Conservation (phyloP, 2,329 filamentous ascomycete species). For the Hypoxylon rubiginosum region DNA sequence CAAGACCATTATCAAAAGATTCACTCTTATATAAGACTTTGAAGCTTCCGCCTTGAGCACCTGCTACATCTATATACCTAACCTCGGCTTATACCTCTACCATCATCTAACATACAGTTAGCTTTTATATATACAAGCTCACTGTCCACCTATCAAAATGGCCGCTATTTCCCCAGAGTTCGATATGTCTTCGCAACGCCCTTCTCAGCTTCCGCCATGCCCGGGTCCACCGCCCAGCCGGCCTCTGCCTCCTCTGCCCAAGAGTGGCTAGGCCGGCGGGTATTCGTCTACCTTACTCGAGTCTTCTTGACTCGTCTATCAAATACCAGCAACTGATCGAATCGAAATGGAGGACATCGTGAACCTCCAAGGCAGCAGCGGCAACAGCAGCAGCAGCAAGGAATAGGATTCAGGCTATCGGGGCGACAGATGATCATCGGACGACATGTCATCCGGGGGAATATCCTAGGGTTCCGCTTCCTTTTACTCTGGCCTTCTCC, state of each 20-base stretch:
- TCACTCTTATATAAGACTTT: conserved; percentile 17
- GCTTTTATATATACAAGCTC: conserved; percentile 20
- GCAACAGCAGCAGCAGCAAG: too few species aligned
- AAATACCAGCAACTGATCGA: conserved; percentile 36
- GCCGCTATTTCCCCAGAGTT: conserved; percentile 48
- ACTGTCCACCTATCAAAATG: conserved; percentile 47
- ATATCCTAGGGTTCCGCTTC: conserved; percentile 43
- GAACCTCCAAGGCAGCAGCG: conserved; percentile 24
- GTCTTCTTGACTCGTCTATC: conserved; percentile 33
- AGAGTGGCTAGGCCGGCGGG: conserved; percentile 62
- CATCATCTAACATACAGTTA: conserved; percentile 19
- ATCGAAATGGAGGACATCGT: conserved; percentile 40
- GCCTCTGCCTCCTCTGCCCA: conserved; percentile 75
- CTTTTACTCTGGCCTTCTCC: conserved; percentile 42
- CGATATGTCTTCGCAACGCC: conserved; percentile 71
- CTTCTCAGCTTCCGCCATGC: conserved; percentile 76
- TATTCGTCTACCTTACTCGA: conserved; percentile 24
- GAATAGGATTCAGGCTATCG: conserved; percentile 39
- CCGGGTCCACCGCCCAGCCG: conserved; percentile 74
- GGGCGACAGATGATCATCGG: conserved; percentile 36
- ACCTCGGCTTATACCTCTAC: conserved; percentile 4
- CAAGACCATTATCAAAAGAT: conserved; percentile 29
- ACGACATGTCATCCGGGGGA: conserved; percentile 37
- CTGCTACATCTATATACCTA: conserved; percentile 6
- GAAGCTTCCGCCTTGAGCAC: conserved; percentile 21